Percentiles rank a stretch among this genome's conserved stretches.
Evolutionary conservation across 2,329 filamentous ascomycete genomes (phyloP).

Genomic region (Colletotrichum shisoi): DNA sequence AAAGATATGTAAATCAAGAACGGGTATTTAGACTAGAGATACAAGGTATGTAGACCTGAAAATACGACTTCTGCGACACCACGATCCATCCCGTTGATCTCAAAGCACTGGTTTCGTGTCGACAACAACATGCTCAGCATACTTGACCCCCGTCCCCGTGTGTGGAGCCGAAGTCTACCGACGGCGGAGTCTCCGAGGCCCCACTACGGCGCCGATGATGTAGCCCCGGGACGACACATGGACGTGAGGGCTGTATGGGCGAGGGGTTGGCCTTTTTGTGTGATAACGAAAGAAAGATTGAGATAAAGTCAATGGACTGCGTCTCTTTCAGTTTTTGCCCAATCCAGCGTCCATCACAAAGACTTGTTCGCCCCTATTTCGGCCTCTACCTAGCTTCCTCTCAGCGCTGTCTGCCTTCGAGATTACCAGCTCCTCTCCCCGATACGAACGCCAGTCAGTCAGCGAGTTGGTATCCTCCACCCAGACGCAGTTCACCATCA

Average conservation of each 20-base stretch:
- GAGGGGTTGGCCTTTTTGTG: conserved; percentile 70
- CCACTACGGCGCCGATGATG: conserved; percentile 61
- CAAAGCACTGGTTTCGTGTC: conserved; percentile 29
- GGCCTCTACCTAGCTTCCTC: background rate
- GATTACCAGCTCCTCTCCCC: conserved; percentile 15
- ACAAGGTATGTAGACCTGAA: background rate
- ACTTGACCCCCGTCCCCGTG: conserved; percentile 42
- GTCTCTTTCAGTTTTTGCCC: no score
- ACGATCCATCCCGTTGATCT: conserved; percentile 23
- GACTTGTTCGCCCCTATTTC: background rate
- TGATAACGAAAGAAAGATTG: conserved; percentile 46
- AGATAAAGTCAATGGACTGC: background rate
- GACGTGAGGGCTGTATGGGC: conserved; percentile 63
- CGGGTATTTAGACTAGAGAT: background rate
- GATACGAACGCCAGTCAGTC: conserved; percentile 11
- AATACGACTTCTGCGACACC: background rate
- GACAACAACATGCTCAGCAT: conserved; percentile 42
- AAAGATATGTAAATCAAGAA: conserved; percentile 33
- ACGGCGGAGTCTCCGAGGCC: conserved; percentile 51
- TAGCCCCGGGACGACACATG: conserved; percentile 67
- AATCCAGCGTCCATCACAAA: background rate
- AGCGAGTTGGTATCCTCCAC: background rate
- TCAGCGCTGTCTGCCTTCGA: conserved; percentile 7
- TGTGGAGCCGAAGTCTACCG: conserved; percentile 43
- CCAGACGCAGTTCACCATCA: background rate